Percentiles rank a stretch among this genome's conserved stretches.
Evolutionary conservation across 768 basidiomycete species (phyloP).

Genomic region (Hygrophoropsis aurantiaca): DNA sequence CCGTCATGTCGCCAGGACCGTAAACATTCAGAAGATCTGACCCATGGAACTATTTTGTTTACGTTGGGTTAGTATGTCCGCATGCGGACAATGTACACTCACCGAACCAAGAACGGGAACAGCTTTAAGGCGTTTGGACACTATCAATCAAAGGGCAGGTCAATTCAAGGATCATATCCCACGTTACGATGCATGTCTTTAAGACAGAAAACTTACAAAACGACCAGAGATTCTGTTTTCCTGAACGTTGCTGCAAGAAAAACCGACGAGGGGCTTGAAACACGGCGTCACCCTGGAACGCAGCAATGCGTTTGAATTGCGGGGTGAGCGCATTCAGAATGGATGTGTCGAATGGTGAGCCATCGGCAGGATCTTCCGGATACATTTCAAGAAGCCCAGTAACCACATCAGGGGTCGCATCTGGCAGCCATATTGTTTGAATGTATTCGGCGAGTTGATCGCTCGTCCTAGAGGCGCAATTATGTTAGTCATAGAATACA

Average conservation of each 20-base stretch:
- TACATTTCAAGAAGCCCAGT: slow-evolving; percentile 31
- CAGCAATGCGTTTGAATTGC: slow-evolving; percentile 51
- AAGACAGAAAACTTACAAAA: slow-evolving; percentile 6
- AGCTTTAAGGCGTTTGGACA: slow-evolving; percentile 45
- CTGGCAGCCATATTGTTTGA: slow-evolving; percentile 26
- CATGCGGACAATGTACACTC: slow-evolving; percentile 8
- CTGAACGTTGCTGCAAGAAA: slow-evolving; percentile 39
- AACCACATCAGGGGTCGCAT: slow-evolving; percentile 19
- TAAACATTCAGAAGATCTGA: slow-evolving; percentile 45
- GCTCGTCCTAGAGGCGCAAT: slow-evolving; percentile 15
- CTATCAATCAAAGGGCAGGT: too few species aligned
- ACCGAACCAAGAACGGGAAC: slow-evolving; percentile 46
- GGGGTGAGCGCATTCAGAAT: slow-evolving; percentile 42
- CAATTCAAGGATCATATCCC: too few species aligned
- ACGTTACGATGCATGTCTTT: background rate
- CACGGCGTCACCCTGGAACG: slow-evolving; percentile 48
- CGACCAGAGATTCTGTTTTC: slow-evolving; percentile 41
- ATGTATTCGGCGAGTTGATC: slow-evolving; percentile 32
- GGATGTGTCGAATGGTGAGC: slow-evolving; percentile 55
- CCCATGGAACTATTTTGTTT: slow-evolving; percentile 36
- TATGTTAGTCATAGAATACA: too few species aligned
- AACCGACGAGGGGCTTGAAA: slow-evolving; percentile 52
- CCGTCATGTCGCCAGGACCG: slow-evolving; percentile 38
- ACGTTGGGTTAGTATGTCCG: background rate
- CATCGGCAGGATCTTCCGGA: slow-evolving; percentile 38